Conservation (phyloP, 345 rosid species). For the Triadica sebifera region DNA sequence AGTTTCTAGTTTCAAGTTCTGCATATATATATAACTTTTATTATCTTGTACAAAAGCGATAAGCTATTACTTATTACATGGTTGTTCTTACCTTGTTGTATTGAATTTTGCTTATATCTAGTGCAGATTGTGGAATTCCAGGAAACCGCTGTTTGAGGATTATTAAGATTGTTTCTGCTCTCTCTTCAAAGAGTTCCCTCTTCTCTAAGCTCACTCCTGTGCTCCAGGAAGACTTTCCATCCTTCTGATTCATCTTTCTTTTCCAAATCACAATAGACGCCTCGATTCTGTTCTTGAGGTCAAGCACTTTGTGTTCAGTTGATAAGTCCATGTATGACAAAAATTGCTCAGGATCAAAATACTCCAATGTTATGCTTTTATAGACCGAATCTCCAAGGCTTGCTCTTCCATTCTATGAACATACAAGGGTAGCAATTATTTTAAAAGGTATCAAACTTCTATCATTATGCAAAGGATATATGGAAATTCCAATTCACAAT, state of each 20-base stretch:
- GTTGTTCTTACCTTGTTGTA: conserved; percentile 53
- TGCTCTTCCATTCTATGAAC: conserved; percentile 72
- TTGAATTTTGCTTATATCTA: conserved; percentile 89
- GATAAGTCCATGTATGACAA: conserved; percentile 70
- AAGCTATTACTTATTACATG: too few relatives aligned
- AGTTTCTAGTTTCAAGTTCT: not conserved
- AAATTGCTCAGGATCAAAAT: conserved; percentile 78
- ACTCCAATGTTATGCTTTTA: conserved; percentile 79
- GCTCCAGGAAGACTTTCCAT: conserved; percentile 83
- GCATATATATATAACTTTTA: not conserved
- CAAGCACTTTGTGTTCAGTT: conserved; percentile 80
- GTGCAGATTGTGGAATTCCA: conserved; percentile 79
- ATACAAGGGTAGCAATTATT: conserved; percentile 2
- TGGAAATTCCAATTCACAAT: not conserved
- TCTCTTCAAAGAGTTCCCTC: conserved; percentile 89
- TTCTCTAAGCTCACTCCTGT: conserved; percentile 92
- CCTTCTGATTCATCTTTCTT: conserved; percentile 78
- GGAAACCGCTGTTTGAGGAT: conserved; percentile 83
- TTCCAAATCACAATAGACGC: conserved; percentile 95
- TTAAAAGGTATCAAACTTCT: not conserved
- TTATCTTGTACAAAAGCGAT: too few relatives aligned
- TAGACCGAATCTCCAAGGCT: conserved; percentile 89
- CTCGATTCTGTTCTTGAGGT: conserved; percentile 83
- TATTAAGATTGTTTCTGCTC: conserved; percentile 80
- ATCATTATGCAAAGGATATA: not conserved